Percentiles rank a stretch among this genome's conserved stretches.
Evolutionary conservation across 441 rosid species (phyloP).

Genomic region (Syzygium malaccense): DNA sequence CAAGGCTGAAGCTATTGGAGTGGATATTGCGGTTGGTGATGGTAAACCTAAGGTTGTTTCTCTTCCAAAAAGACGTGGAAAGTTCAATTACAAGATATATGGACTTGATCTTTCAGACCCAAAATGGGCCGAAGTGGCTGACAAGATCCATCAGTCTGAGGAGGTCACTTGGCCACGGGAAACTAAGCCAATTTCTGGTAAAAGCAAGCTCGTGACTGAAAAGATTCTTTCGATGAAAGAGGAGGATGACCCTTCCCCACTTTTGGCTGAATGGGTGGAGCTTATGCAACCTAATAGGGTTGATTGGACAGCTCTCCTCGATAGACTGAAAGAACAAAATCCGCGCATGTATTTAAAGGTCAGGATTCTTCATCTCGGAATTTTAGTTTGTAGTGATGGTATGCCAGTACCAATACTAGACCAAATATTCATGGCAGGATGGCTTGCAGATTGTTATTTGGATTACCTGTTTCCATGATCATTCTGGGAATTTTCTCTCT

Average conservation of each 20-base stretch:
- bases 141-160: constrained; percentile 56
- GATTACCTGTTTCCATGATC: background rate
- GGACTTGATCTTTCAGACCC: constrained; percentile 85
- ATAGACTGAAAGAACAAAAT: constrained; percentile 50
- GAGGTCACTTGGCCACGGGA: constrained; percentile 53
- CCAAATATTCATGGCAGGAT: background rate
- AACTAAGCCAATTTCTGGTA: constrained; percentile 69
- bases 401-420: background rate
- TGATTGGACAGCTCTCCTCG: constrained; percentile 73
- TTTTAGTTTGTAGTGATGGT: background rate
- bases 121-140: constrained; percentile 58
- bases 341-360: constrained; percentile 50
- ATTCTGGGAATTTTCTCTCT: background rate
- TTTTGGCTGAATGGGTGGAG: constrained; percentile 69
- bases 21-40: constrained; percentile 22
- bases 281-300: constrained; percentile 65
- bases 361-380: background rate
- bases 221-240: constrained; percentile 51
- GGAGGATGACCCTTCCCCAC: constrained; percentile 59
- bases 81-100: constrained; percentile 74
- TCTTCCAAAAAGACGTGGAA: constrained; percentile 83
- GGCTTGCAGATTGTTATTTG: background rate
- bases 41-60: constrained; percentile 32
- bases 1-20: constrained; percentile 16
- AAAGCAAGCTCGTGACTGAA: constrained; percentile 55